Conservation (phyloP, 257 asterid species). For the Rauvolfia tetraphylla region DNA sequence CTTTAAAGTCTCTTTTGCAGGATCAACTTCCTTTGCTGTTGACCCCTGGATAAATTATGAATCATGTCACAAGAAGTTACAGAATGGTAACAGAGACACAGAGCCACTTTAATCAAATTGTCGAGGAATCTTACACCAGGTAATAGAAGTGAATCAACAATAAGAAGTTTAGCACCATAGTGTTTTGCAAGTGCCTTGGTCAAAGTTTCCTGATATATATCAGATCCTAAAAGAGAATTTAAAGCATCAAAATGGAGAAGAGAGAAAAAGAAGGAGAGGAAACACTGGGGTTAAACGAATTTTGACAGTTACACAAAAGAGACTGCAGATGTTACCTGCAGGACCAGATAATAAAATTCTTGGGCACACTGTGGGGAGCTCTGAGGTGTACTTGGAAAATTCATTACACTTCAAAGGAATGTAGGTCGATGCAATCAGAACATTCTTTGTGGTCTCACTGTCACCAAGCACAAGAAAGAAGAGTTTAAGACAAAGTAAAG, state of each 20-base stretch:
- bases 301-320: background rate
- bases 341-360: slow-evolving; percentile 84
- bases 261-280: background rate
- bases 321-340: slow-evolving; percentile 47
- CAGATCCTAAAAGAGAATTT: slow-evolving; percentile 56
- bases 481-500: background rate
- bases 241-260: slow-evolving; percentile 9
- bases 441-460: slow-evolving; percentile 78
- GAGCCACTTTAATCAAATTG: background rate
- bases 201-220: slow-evolving; percentile 80
- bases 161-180: slow-evolving; percentile 56
- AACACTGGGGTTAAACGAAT: background rate
- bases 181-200: slow-evolving; percentile 71
- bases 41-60: slow-evolving; percentile 49
- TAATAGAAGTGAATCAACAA: slow-evolving; percentile 60
- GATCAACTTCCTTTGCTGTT: slow-evolving; percentile 52
- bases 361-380: slow-evolving; percentile 73
- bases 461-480: slow-evolving; percentile 16
- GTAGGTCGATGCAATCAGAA: slow-evolving; percentile 70
- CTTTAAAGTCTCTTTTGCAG: slow-evolving; percentile 59
- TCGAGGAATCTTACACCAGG: slow-evolving; percentile 62
- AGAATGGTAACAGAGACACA: background rate
- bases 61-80: background rate
- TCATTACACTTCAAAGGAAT: slow-evolving; percentile 56
- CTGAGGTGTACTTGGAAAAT: slow-evolving; percentile 50